phyloP scores from a whole-genome alignment of 78 protist genomes.

The Polysphondylium violaceum region DNA sequence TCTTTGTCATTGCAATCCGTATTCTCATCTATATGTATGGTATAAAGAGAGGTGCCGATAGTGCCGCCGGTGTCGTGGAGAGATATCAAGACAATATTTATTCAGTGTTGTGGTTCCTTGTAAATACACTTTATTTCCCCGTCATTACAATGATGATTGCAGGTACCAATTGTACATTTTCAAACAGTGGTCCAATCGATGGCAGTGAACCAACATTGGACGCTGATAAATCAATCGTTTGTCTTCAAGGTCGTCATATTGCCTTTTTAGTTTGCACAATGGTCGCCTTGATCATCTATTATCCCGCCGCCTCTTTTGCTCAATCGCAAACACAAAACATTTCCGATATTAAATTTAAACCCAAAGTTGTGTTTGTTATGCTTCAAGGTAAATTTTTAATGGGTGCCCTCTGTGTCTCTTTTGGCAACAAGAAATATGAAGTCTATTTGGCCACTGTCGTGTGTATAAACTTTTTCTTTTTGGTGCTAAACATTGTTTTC shows the following conservation, averaged over 20 bases:
- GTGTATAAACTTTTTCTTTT: conserved; percentile 59
- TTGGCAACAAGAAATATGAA: conserved; percentile 39
- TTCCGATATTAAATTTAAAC: conserved; percentile 73
- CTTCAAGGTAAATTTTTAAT: conserved; percentile 66
- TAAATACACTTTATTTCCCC: conserved; percentile 73
- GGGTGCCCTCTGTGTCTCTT: conserved; percentile 71
- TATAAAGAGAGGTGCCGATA: conserved; percentile 58
- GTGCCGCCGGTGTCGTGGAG: conserved; percentile 62
- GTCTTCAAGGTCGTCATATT: conserved; percentile 55
- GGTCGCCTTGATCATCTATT: conserved; percentile 65
- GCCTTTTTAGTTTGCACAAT: conserved; percentile 71
- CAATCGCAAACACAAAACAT: conserved; percentile 78
- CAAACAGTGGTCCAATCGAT: not conserved
- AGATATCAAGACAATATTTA: conserved; percentile 73
- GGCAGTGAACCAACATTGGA: conserved; percentile 31
- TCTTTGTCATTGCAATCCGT: conserved; percentile 71
- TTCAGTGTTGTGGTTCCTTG: conserved; percentile 68
- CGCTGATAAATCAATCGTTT: conserved; percentile 34
- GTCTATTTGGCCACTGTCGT: conserved; percentile 39
- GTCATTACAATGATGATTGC: conserved; percentile 77
- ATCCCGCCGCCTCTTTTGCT: conserved; percentile 77
- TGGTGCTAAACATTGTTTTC: conserved; percentile 44
- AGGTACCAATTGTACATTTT: conserved; percentile 66
- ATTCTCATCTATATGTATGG: conserved; percentile 77
- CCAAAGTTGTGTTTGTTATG: conserved; percentile 73